Base-by-base conservation (phyloP, 23 red algal genomes). In the Cyanidium caldarium region DNA sequence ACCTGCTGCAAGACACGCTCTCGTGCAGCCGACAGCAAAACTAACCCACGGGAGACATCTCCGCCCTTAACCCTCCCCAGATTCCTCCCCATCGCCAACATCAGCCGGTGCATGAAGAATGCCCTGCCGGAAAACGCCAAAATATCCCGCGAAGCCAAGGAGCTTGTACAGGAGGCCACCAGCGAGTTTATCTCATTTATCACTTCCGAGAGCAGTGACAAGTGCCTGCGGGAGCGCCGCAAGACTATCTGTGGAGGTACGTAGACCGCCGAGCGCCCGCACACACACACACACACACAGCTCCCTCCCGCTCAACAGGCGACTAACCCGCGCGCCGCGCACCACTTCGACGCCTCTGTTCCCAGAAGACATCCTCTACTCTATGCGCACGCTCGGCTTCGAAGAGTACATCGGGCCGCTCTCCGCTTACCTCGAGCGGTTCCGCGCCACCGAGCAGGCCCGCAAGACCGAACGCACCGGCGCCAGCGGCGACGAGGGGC, bases 161-260 rank as follows among this genome's bases (percentile, higher is more conserved):
- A 95, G 40, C 86, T 82, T 36, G 83, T 95, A 3, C 89, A 95
- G 44, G 89, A 95, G 65, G 86, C 82, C 57, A 82, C 86, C 7
- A 82, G 75, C 66, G 89, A 95, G 67, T 95, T 95, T 82, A 77
- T 95, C 23, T 84, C 78, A 40, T 95, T 95, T 77, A 95, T 95
- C 58, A 95, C 89, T 25, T 95, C 89, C 16, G 89, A 95, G 46
- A 82, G 82, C 0, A 84, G 77, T n/a, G 89, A 95, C 68, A 95
- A 95, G 82, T 95, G 89, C 44, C 72, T 82, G 45, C 77, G 89
- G 20, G 89, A 95, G 70, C 87, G 86, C 37, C 78, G 89, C 30
- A 95, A 95, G 78, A 95, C 89, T 31, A 95, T 95, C 45, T 86
- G 86, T 41, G 89, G 89, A 16, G 51, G 51, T 61, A 61, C 7